Evolutionary conservation across 2,329 filamentous ascomycete genomes (phyloP), one percentile per base, ranked within the genome.

Genomic region (Sporothrix brunneoviolacea): DNA sequence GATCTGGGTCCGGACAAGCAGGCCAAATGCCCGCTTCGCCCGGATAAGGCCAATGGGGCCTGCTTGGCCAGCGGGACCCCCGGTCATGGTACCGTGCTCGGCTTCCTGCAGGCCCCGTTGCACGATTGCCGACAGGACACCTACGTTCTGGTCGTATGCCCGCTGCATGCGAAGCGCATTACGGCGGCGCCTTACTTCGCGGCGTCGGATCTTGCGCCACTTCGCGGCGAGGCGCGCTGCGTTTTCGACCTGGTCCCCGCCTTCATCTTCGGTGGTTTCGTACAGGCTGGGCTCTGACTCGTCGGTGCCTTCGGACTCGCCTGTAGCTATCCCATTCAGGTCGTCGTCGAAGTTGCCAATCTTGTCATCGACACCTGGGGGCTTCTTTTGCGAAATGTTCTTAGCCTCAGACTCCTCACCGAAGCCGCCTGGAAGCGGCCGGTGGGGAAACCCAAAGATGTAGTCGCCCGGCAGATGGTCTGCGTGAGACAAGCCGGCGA

Each of bases 1-100:
- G 21, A 83, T 70, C 44, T 58, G 54, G 5, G 68, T 66, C 75
- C 77, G 78, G 41, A 90, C 64, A 28, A 95, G 73, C 57, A 95
- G 68, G 1, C 81, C 84, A 74, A 88, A 91, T 0, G 87, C 86
- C 53, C 86, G 75, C 44, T 79, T 79, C 0, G 91, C 90, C 36
- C 86, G 82, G 2, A 73, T 57, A 53, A 89, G 83, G 22, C 54
- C 52, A 9, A 53, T 18, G 3, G 19, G 21, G 6, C 27, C n/a
- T 60, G 33, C 21, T 33, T n/a, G n/a, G n/a, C n/a, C 85, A 28
- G 82, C 79, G 54, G 80, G 73, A 10, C 32, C 32, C 13, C 5
- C n/a, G 19, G n/a, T n/a, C n/a, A 22, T n/a, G 8, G 27, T 54
- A 13, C 54, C 55, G 50, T 57, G 55, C 22, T 54, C 52, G n/a